Conservation (phyloP, 2,329 filamentous ascomycete species). For the Penicillium nordicum region DNA sequence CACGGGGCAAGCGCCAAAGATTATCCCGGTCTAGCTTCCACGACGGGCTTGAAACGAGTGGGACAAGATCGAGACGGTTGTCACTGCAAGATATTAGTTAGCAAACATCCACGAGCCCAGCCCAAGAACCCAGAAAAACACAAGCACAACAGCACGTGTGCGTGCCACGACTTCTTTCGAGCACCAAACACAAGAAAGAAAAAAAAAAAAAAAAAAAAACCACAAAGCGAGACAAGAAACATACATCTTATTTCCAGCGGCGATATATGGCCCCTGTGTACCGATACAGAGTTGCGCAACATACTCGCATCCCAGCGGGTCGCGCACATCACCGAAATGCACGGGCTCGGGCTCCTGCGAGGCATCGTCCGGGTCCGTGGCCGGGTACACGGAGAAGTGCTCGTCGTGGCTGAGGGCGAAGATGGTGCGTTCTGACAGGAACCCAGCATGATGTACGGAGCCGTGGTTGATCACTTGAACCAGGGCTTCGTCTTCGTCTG, state of each 20-base stretch:
- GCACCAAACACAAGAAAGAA: background rate
- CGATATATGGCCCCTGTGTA: constrained; percentile 44
- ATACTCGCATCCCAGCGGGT: constrained; percentile 56
- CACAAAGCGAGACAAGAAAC: constrained; percentile 10
- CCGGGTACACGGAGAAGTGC: constrained; percentile 56
- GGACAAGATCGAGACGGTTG: constrained; percentile 43
- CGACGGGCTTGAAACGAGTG: constrained; percentile 32
- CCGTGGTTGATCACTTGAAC: constrained; percentile 62
- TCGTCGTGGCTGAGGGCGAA: constrained; percentile 63
- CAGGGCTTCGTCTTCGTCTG: constrained; percentile 60
- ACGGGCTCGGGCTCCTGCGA: constrained; percentile 44
- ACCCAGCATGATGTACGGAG: constrained; percentile 61
- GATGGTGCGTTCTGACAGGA: constrained; percentile 51
- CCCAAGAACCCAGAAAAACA: background rate
- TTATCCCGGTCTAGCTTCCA: constrained; percentile 42
- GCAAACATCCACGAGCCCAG: background rate
- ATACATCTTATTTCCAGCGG: constrained; percentile 51
- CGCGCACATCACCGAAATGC: constrained; percentile 56
- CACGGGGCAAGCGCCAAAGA: constrained; percentile 43
- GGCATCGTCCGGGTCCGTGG: constrained; percentile 49
- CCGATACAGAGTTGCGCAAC: constrained; percentile 53
- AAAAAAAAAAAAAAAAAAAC: background rate
- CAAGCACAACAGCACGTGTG: background rate
- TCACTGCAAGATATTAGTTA: constrained; percentile 27
- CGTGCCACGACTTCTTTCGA: background rate